A percentile compares a stretch with the other conserved stretches of the same genome.
Evolutionary conservation across 805 yeast species (phyloP).

Genomic region (Jamesozyma piceae): DNA sequence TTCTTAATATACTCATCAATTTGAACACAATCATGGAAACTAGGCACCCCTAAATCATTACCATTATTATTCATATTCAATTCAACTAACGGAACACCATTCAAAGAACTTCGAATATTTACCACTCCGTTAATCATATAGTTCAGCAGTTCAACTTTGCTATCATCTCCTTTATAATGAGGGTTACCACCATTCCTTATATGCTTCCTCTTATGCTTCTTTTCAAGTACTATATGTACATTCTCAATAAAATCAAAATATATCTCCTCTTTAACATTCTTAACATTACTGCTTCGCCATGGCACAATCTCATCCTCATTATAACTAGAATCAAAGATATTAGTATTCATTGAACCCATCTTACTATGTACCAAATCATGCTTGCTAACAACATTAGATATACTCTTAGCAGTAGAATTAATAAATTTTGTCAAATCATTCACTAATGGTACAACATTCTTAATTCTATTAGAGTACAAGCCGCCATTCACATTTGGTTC

Average conservation of each 20-base stretch:
- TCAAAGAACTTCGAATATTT: constrained; percentile 55
- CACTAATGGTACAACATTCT: constrained; percentile 56
- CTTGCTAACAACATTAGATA: constrained; percentile 6
- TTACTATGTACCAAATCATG: background rate
- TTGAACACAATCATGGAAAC: constrained; percentile 65
- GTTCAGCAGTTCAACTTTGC: constrained; percentile 9
- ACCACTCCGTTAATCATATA: constrained; percentile 53
- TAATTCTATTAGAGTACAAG: constrained; percentile 43
- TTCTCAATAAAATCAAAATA: constrained; percentile 74
- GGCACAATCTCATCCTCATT: constrained; percentile 38
- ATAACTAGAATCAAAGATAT: background rate
- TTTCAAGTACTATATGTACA: constrained; percentile 41
- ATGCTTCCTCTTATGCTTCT: constrained; percentile 3
- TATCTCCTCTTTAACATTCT: constrained; percentile 75
- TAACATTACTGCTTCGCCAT: constrained; percentile 56
- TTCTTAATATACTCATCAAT: constrained; percentile 19
- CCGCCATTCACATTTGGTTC: constrained; percentile 60
- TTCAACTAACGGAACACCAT: constrained; percentile 68
- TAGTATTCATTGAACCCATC: background rate
- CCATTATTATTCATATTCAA: constrained; percentile 42
- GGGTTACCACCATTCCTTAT: background rate
- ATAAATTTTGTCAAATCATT: constrained; percentile 29
- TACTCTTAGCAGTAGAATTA: constrained; percentile 29
- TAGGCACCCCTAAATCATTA: constrained; percentile 44
- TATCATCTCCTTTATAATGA: background rate